A percentile compares a stretch with the other conserved stretches of the same genome.
phyloP scores from a whole-genome alignment of 148 eudicot species.

The Cornus kousa region DNA sequence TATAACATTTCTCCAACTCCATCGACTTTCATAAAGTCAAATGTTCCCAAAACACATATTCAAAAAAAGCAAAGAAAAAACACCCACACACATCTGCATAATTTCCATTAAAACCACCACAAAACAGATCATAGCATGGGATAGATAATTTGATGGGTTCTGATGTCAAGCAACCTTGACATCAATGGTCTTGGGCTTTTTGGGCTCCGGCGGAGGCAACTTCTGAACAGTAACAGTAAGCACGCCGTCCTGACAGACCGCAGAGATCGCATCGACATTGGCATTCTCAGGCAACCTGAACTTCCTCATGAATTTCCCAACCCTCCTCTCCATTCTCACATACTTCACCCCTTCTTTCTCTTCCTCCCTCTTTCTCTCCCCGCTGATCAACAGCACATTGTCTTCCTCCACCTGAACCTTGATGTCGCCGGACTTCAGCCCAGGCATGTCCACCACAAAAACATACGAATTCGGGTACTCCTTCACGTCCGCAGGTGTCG shows the following conservation, averaged over 20 bases:
- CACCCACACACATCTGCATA: no score
- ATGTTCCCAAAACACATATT: no score
- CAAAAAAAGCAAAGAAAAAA: no score
- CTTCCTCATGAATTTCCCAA: constrained; percentile 77
- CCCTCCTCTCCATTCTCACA: constrained; percentile 67
- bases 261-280: constrained; percentile 38
- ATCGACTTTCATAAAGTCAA: no score
- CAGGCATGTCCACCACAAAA: constrained; percentile 77
- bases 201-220: constrained; percentile 62
- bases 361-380: constrained; percentile 60
- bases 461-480: constrained; percentile 55
- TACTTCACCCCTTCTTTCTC: constrained; percentile 59
- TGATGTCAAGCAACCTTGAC: constrained; percentile 41
- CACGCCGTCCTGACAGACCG: constrained; percentile 71
- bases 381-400: constrained; percentile 56
- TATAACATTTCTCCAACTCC: no score
- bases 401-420: constrained; percentile 69
- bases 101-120: no score
- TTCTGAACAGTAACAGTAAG: constrained; percentile 60
- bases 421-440: constrained; percentile 50
- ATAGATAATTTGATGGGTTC: no score
- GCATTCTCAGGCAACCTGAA: constrained; percentile 73
- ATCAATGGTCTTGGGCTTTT: constrained; percentile 69
- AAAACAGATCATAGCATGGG: no score
- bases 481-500: constrained; percentile 61